Base-by-base conservation (phyloP, 2,329 filamentous ascomycete genomes). In the Fusarium nisikadoi region DNA sequence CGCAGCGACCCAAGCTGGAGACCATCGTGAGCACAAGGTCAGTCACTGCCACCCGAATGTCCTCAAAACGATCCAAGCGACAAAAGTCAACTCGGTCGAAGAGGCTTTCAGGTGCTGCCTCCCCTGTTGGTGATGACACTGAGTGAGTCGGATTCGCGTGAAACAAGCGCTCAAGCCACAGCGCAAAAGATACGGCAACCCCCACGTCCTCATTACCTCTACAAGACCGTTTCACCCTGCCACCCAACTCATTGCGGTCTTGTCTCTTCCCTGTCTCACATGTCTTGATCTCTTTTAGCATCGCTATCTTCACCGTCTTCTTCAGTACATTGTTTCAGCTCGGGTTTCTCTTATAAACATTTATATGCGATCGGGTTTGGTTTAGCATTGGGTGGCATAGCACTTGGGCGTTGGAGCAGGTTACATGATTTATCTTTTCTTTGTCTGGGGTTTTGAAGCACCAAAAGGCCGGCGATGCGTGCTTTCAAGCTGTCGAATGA, bases 11-110 rank as follows among this genome's bases (percentile, higher is more conserved):
- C 8, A 84, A 82, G 73, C 78, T 87, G 39, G 81, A 84, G 63
- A 87, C 85, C 14, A 87, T 87, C 23, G 66, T 80, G 54, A 86
- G 85, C 78, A 83, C 82, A 23, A 80, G 83, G 42, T 78, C 78
- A 29, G 71, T 72, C 39, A 70, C 74, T 35, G 76, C 74, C 64
- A 79, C 75, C 46, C 76, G 77, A 27, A 73, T 77, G 52, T 68
- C 75, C 52, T 79, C 78, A 20, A 80, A 76, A 43, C 75, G 77
- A 38, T 74, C 75, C 20, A 79, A 76, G 61, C 78, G 77, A 43
- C 76, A 76, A 58, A 77, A 70, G 61, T 78, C 81, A 13, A 72
- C 73, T 10, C 80, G 77, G 61, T 74, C 69, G 52, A 81, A 75
- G 73, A 76, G 73, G 20, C 63, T 79, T 33, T 74, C 78, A 27